Base-by-base conservation (phyloP, 139 green algal genomes). In the Monoraphidium neglectum region DNA sequence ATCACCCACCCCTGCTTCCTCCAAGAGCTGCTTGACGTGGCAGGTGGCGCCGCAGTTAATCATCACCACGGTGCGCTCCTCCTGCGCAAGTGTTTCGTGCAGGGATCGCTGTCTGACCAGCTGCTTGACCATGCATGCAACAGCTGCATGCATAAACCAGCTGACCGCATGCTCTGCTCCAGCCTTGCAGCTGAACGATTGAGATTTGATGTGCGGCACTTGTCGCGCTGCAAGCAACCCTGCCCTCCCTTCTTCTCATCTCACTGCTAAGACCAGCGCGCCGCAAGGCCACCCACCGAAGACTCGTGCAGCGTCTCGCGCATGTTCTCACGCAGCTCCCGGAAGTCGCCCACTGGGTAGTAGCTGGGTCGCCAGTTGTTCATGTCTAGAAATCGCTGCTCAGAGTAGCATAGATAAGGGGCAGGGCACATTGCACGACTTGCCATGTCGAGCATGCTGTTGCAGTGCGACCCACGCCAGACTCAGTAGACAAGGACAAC, bases 11-110 rank as follows among this genome's bases (percentile, higher is more conserved):
- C 72, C 60, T 0, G 93, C 65, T 33, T 94, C 87, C 68, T 95
- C 91, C 0, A 63, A 6, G 12, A 36, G 26, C 26, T 63, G 56
- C 56, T 30, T 30, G 26, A 53, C 53, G 32, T 54, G 75, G 38
- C 13, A 18, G 10, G 84, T 86, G 0, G 89, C 93, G 6, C 93
- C 93, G 76, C 93, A 97, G 77, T 97, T 97, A n/a, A 97, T 82
- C 0, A 97, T 77, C 26, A 97, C 70, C 3, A 94, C 79, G 2
- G 84, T 91, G 15, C 88, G 85, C 28, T 90, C 32, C 33, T 89
- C 73, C 79, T 92, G 74, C 57, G 32, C 3, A 26, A n/a, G n/a
- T n/a, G n/a, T n/a, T n/a, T n/a, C 24, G 13, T 35, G n/a, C 24
- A 10, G 16, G 28, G 26, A 63, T 46, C 66, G 61, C 23, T 36